Evolutionary conservation across 2,329 filamentous ascomycete species (phyloP).

Genomic region (Ceratocystiopsis minuta): DNA sequence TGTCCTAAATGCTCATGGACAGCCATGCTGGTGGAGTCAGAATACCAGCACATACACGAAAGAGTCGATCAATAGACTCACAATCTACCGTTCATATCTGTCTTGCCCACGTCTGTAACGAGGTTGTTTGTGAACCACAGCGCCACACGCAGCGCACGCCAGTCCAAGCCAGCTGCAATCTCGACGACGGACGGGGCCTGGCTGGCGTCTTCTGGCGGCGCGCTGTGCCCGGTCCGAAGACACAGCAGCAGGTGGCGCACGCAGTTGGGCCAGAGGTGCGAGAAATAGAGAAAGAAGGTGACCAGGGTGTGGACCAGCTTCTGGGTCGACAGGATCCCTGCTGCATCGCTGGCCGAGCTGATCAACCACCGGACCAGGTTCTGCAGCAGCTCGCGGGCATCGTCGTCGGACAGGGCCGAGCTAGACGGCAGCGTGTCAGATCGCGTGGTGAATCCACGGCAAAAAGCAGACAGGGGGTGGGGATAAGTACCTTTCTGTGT

Average conservation of each 20-base stretch:
- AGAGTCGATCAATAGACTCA: too few species aligned
- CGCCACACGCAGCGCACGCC: slow-evolving; percentile 34
- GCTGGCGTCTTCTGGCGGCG: slow-evolving; percentile 29
- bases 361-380: slow-evolving; percentile 47
- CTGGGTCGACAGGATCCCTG: slow-evolving; percentile 43
- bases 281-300: slow-evolving; percentile 57
- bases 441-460: background rate
- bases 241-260: slow-evolving; percentile 45
- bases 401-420: slow-evolving; percentile 33
- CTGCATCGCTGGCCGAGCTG: slow-evolving; percentile 29
- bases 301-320: slow-evolving; percentile 66
- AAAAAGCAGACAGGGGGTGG: too few species aligned
- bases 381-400: slow-evolving; percentile 39
- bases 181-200: slow-evolving; percentile 23
- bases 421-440: slow-evolving; percentile 12
- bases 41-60: background rate
- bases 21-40: slow-evolving; percentile 10
- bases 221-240: slow-evolving; percentile 27
- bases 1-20: slow-evolving; percentile 32
- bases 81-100: slow-evolving; percentile 30
- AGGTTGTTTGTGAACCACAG: slow-evolving; percentile 48
- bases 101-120: slow-evolving; percentile 49
- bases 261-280: slow-evolving; percentile 47
- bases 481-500: slow-evolving; percentile 53
- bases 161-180: slow-evolving; percentile 26